These are phyloP conservation scores for Gossypium gossypioides DNA, from an alignment of 441 rosid genomes.

Conservation along the genomic window DNA sequence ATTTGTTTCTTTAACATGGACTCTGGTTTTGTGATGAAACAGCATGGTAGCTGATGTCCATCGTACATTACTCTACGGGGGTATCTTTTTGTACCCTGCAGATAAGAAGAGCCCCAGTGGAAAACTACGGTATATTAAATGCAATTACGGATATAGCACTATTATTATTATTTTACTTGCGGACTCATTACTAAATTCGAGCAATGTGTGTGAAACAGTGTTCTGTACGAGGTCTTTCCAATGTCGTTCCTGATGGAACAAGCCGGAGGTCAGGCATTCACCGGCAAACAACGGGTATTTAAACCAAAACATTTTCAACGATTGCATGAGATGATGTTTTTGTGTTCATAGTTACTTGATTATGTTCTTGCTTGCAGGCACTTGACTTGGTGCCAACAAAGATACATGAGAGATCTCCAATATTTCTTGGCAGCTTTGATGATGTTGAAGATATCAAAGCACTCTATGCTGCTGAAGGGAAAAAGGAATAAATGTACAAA, in stretches of 20 bases:
- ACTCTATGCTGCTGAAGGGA: slow-evolving; percentile 50
- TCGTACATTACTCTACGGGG: slow-evolving; percentile 89
- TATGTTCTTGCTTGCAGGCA: slow-evolving; percentile 23
- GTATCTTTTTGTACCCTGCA: slow-evolving; percentile 89
- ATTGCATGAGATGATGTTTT: background rate
- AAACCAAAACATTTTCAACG: background rate
- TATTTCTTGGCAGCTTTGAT: slow-evolving; percentile 89
- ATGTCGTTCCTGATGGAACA: slow-evolving; percentile 95
- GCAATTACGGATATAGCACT: no score
- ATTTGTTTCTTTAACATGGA: background rate
- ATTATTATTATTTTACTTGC: no score
- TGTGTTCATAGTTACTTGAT: background rate
- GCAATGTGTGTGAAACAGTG: slow-evolving; percentile 33
- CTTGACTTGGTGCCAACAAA: slow-evolving; percentile 65
- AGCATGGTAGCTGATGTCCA: slow-evolving; percentile 99
- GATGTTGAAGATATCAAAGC: slow-evolving; percentile 88
- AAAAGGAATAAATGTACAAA: slow-evolving; percentile 23
- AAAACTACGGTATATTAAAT: slow-evolving; percentile 65
- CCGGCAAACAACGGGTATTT: slow-evolving; percentile 72
- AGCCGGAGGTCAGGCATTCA: slow-evolving; percentile 95
- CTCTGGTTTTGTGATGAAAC: slow-evolving; percentile 10
- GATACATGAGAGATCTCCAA: slow-evolving; percentile 81
- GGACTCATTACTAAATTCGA: background rate
- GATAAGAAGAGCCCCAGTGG: slow-evolving; percentile 91
- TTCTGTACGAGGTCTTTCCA: slow-evolving; percentile 91